Conservation (phyloP, 306 rosid species). For the Corylus avellana region DNA sequence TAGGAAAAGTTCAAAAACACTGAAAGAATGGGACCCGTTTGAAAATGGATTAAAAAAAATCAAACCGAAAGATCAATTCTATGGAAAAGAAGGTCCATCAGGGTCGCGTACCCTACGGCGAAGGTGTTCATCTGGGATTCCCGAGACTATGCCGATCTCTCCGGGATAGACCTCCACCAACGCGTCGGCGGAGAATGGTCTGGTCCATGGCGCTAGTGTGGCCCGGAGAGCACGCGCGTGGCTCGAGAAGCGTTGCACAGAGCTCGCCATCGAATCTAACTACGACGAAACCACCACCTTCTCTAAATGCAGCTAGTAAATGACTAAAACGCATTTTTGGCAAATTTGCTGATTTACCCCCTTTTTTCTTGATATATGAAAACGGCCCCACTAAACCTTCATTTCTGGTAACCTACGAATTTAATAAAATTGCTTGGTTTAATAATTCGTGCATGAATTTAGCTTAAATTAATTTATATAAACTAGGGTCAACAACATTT, state of each 20-base stretch:
- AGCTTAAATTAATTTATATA: too few relatives aligned
- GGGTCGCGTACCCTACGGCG: slow-evolving; percentile 57
- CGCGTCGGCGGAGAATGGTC: slow-evolving; percentile 63
- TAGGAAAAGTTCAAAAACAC: not conserved
- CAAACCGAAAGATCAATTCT: not conserved
- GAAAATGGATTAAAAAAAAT: not conserved
- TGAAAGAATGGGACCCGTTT: not conserved
- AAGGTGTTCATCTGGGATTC: slow-evolving; percentile 91
- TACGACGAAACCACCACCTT: not conserved
- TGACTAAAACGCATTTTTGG: not conserved
- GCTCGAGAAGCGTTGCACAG: slow-evolving; percentile 59
- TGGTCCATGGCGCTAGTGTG: slow-evolving; percentile 35
- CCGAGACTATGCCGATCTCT: slow-evolving; percentile 92
- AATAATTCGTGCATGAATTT: too few relatives aligned
- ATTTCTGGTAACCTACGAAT: too few relatives aligned
- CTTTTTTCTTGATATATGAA: not conserved
- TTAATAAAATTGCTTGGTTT: too few relatives aligned
- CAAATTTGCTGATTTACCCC: slow-evolving; percentile 8
- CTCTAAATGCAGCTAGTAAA: not conserved
- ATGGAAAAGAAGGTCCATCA: not conserved
- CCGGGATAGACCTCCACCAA: slow-evolving; percentile 69
- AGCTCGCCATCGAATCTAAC: slow-evolving; percentile 52
- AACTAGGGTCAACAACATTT: too few relatives aligned
- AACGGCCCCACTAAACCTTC: not conserved
- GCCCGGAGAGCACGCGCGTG: slow-evolving; percentile 53